Base-by-base conservation (phyloP, 2,329 filamentous ascomycete species). In the Colletotrichum orbiculare region DNA sequence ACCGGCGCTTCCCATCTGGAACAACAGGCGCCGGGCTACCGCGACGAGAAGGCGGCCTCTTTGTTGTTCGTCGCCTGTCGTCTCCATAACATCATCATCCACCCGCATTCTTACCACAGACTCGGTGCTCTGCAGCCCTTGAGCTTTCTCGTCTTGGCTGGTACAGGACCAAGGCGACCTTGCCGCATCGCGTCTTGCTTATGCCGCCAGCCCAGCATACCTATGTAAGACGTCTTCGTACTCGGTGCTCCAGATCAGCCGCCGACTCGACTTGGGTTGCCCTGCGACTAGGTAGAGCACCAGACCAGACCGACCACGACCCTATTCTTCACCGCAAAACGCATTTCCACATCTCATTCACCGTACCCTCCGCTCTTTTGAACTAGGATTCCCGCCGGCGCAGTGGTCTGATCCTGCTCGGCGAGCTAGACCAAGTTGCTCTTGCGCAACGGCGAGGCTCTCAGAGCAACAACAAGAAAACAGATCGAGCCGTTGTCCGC, bases 21-120 rank as follows among this genome's bases (percentile, higher is more conserved):
- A 49, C 45, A 57, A 47, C 54, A 49, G 45, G 46, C 46, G 54
- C 54, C 54, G 37, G 15, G 42, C 54, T 25, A 42, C 45, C 57
- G 46, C n/a, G 17, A 33, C 13, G 7, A 39, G 41, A 50, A 42
- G 57, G 46, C 62, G 57, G 57, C 50, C 57, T 65, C 50, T 65
- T 65, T 61, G 50, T 61, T 61, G 52, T 47, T 37, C 15, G 35
- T 37, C 43, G 7, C 35, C 39, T 11, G 33, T 38, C 53, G 45
- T 48, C 61, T 17, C 37, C 39, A 39, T 49, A 34, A 25, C 43
- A 49, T 54, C 50, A 42, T 48, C 45, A 33, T 54, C 43, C 55
- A 48, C 47, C 54, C 43, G 47, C 46, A 35, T 34, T 43, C n/a
- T 46, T 35, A 41, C 39, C 50, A 17, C 50, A 8, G 35, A 41